Conservation (phyloP, 345 rosid species). For the Isatis tinctoria region DNA sequence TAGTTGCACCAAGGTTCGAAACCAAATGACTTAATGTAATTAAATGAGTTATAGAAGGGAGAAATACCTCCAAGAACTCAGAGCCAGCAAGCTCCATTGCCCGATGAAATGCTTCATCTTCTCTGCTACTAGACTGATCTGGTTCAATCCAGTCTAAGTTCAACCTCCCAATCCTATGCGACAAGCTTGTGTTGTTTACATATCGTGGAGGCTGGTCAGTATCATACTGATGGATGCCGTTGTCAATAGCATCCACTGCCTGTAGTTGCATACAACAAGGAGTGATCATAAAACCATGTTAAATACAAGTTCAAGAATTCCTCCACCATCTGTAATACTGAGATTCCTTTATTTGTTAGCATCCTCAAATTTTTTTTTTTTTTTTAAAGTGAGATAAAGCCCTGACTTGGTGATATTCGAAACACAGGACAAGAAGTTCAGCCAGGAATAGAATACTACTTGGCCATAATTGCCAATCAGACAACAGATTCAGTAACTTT, state of each 20-base stretch:
- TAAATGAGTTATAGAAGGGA: not conserved
- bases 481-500: not conserved
- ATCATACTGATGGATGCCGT: conserved; percentile 71
- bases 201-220: conserved; percentile 75
- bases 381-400: not conserved
- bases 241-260: conserved; percentile 86
- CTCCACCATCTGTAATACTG: not conserved
- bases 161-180: conserved; percentile 67
- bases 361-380: too few species aligned
- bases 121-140: conserved; percentile 68
- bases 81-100: conserved; percentile 74
- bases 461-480: too few species aligned
- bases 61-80: conserved; percentile 62
- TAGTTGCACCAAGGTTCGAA: not conserved
- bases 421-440: not conserved
- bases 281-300: not conserved
- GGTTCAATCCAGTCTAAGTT: conserved; percentile 86
- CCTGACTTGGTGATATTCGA: not conserved
- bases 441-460: not conserved
- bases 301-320: not conserved
- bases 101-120: conserved; percentile 67
- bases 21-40: not conserved
- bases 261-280: conserved; percentile 6
- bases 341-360: not conserved
- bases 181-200: conserved; percentile 62